These are phyloP conservation scores for Hyaloperonospora arabidopsidis DNA, from an alignment of 352 stramenopile species.

Conservation along the genomic window DNA sequence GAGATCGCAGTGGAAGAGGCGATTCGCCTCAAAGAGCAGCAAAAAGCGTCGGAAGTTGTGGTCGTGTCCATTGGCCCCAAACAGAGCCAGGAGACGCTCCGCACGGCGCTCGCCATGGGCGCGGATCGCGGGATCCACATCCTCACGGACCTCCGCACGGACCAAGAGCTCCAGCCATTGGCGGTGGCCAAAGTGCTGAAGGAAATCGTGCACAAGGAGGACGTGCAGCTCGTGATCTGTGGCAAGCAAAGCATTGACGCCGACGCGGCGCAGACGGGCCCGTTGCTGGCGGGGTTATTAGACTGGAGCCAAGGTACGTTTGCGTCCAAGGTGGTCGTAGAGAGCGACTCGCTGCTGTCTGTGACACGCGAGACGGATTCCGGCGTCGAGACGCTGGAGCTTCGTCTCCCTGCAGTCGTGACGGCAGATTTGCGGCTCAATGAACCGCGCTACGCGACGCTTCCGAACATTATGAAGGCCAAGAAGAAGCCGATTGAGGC, in stretches of 20 bases:
- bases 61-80: constrained; percentile 97
- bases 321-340: constrained; percentile 85
- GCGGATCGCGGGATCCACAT: constrained; percentile 96
- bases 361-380: constrained; percentile 95
- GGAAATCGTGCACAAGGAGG: constrained; percentile 91
- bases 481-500: constrained; percentile 90
- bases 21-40: constrained; percentile 97
- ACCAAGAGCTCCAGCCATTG: constrained; percentile 97
- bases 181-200: constrained; percentile 95
- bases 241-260: constrained; percentile 95
- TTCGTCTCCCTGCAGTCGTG: constrained; percentile 91
- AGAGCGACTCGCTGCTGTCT: constrained; percentile 47
- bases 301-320: constrained; percentile 97
- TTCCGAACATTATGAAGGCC: constrained; percentile 99
- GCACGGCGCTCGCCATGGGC: constrained; percentile 91
- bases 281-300: constrained; percentile 94
- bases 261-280: constrained; percentile 83
- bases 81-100: constrained; percentile 93
- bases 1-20: constrained; percentile 97
- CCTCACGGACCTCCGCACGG: constrained; percentile 91
- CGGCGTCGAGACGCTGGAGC: constrained; percentile 84
- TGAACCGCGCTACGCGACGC: constrained; percentile 96
- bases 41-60: constrained; percentile 91
- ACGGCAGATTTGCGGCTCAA: constrained; percentile 98
- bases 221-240: constrained; percentile 91